A percentile compares a stretch with the other conserved stretches of the same genome.
Evolutionary conservation across 1,284 basidiomycete genomes (phyloP).

Genomic region (Rhodotorula sp.): DNA sequence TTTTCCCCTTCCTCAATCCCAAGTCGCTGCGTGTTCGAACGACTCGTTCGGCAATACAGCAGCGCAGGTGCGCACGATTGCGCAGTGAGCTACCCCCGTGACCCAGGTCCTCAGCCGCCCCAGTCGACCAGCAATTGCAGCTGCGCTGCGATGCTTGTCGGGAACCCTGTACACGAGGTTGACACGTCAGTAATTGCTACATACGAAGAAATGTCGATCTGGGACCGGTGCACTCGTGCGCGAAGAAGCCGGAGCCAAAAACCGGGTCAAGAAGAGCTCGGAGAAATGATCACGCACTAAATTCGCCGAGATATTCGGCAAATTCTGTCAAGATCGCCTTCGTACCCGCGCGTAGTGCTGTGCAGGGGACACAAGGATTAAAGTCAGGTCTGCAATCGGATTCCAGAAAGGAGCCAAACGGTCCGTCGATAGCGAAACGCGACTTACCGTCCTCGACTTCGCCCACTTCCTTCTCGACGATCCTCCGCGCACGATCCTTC

Average conservation of each 20-base stretch:
- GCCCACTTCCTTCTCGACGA: conserved; percentile 52
- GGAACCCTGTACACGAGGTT: conserved; percentile 57
- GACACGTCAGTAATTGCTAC: neutral
- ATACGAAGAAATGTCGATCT: too few relatives aligned
- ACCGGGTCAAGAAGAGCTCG: too few relatives aligned
- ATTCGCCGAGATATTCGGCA: conserved; percentile 68
- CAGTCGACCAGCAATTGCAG: conserved; percentile 67
- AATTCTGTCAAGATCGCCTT: conserved; percentile 68
- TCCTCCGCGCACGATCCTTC: conserved; percentile 44
- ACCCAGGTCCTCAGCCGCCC: neutral
- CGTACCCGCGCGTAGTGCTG: conserved; percentile 68
- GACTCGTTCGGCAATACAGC: neutral
- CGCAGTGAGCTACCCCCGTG: too few relatives aligned
- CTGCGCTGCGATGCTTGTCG: conserved; percentile 62
- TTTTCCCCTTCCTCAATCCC: too few relatives aligned
- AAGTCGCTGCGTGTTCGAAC: too few relatives aligned
- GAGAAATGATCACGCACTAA: conserved; percentile 47
- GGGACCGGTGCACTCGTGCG: too few relatives aligned
- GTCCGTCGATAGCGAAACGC: neutral
- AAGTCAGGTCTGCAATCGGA: neutral
- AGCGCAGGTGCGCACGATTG: neutral
- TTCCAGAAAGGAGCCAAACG: neutral
- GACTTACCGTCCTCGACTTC: conserved; percentile 62
- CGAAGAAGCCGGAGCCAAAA: too few relatives aligned
- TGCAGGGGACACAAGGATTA: neutral